Conservation (phyloP, 371 early-diverging fungal species). For the Nematocida minor region DNA sequence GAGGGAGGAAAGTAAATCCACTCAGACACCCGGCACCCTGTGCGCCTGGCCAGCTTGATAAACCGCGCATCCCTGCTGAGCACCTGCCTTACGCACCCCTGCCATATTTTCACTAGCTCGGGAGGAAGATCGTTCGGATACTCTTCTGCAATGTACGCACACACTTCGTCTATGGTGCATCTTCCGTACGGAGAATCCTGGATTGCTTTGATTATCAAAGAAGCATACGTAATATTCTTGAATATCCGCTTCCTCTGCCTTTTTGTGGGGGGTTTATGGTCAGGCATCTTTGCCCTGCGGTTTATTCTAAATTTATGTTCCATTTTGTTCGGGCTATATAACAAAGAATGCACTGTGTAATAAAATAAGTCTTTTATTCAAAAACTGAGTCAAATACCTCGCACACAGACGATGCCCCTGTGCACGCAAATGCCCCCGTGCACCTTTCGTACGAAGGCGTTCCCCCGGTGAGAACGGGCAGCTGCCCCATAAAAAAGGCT, state of each 20-base stretch:
- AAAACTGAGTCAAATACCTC: neutral
- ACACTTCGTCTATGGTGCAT: constrained; percentile 10
- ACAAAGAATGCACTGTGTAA: too few relatives aligned
- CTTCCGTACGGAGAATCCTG: neutral
- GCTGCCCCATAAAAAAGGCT: too few relatives aligned
- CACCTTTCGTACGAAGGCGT: neutral
- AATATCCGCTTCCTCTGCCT: too few relatives aligned
- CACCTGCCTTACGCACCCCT: constrained; percentile 6
- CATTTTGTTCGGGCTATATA: too few relatives aligned
- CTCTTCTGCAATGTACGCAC: neutral
- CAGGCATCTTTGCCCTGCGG: too few relatives aligned
- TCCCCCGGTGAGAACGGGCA: neutral
- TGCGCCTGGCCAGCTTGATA: neutral
- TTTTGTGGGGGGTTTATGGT: too few relatives aligned
- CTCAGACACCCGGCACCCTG: neutral
- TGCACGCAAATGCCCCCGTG: neutral
- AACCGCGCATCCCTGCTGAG: constrained; percentile 29
- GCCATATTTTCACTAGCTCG: neutral
- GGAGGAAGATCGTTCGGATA: neutral
- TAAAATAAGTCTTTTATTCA: neutral
- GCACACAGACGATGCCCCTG: neutral
- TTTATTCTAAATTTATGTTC: too few relatives aligned
- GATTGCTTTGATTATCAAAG: neutral
- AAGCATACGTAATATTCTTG: constrained; percentile 23
- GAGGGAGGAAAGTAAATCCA: constrained; percentile 36